Evolutionary conservation across 2,329 filamentous ascomycete genomes (phyloP).

Genomic region (Pseudocercospora musae): DNA sequence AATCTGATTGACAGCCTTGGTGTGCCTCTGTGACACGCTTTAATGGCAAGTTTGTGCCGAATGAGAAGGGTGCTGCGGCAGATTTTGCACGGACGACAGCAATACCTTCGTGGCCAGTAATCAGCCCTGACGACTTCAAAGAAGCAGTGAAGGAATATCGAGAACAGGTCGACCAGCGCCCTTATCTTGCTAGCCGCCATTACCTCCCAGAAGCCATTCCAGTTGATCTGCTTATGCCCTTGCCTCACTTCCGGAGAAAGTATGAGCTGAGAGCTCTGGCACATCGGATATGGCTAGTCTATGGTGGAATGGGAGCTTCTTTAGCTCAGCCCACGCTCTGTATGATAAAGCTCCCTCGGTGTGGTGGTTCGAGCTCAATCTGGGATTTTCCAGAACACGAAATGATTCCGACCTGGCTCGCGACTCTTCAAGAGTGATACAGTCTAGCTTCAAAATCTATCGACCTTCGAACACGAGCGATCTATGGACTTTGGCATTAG

Average conservation of each 20-base stretch:
- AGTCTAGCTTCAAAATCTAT: neutral
- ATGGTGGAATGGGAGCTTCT: neutral
- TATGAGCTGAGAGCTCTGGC: neutral
- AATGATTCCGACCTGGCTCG: neutral
- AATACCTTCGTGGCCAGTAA: too few species aligned
- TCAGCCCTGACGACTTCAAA: too few species aligned
- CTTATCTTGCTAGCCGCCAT: too few species aligned
- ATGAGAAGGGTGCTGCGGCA: too few species aligned
- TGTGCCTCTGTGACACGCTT: neutral
- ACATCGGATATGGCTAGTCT: neutral
- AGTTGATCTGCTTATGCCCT: too few species aligned
- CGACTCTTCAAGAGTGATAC: neutral
- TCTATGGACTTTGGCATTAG: neutral
- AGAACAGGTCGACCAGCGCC: too few species aligned
- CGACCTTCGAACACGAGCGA: neutral
- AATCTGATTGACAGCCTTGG: neutral
- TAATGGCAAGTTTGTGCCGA: neutral
- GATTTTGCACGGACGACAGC: too few species aligned
- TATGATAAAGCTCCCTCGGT: too few species aligned
- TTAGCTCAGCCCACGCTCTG: neutral
- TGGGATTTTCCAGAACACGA: neutral
- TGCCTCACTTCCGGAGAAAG: too few species aligned
- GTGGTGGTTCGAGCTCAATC: neutral
- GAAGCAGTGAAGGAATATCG: too few species aligned
- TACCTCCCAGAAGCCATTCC: too few species aligned